phyloP scores from a whole-genome alignment of 805 yeast species.

The Candida caryicola region DNA sequence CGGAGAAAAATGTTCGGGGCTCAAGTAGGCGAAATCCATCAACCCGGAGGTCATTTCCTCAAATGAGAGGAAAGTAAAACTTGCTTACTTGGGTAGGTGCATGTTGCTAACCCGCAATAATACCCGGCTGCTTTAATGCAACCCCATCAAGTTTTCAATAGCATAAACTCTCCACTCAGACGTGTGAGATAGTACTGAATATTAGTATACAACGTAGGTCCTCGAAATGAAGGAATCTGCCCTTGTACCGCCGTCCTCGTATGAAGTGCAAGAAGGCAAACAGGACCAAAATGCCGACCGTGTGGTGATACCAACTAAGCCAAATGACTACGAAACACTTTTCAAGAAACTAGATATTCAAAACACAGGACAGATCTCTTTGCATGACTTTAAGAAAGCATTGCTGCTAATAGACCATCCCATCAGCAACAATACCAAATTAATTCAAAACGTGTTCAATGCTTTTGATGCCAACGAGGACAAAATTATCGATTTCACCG shows the following conservation, averaged over 20 bases:
- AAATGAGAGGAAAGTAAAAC: neutral
- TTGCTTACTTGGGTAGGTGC: neutral
- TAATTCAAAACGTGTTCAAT: slow-evolving; percentile 54
- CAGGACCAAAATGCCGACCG: neutral
- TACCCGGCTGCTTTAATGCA: neutral
- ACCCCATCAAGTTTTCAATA: neutral
- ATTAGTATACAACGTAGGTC: too few species aligned
- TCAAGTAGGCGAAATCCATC: too few species aligned
- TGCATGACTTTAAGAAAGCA: slow-evolving; percentile 48
- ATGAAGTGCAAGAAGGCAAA: neutral
- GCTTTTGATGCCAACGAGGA: slow-evolving; percentile 61
- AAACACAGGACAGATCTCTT: slow-evolving; percentile 47
- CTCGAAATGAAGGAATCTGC: neutral
- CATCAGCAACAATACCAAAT: slow-evolving; percentile 55
- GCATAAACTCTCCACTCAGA: too few species aligned
- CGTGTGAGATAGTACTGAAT: too few species aligned
- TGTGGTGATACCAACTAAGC: slow-evolving; percentile 8
- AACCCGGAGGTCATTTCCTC: too few species aligned
- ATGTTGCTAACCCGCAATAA: neutral
- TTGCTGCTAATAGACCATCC: slow-evolving; percentile 57
- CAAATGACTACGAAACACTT: slow-evolving; percentile 30
- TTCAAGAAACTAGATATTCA: slow-evolving; percentile 37
- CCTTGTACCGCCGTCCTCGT: slow-evolving; percentile 2
- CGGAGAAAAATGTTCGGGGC: too few species aligned
- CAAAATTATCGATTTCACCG: slow-evolving; percentile 55